Base-by-base conservation (phyloP, 352 stramenopile species). In the Pilasporangium apinafurcum region DNA sequence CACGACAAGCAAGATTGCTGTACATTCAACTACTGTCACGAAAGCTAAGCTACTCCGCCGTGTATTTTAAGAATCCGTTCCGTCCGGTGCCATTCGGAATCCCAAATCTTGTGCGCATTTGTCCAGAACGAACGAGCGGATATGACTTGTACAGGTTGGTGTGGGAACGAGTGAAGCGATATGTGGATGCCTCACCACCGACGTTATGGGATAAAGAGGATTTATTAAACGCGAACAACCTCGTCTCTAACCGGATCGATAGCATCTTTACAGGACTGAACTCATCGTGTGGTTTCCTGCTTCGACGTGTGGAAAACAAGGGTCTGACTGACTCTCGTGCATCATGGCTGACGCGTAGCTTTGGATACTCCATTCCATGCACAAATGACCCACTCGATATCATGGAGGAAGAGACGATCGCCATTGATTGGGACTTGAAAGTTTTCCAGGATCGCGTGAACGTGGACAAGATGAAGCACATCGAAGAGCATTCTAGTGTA, bases 31-130 rank as follows among this genome's bases (percentile, higher is more conserved):
- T 94, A 37, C 55, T 94, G 37, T 90, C 73, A 27, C 78, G 83
- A 30, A 94, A 94, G 47, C 62, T 94, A 38, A 89, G 76, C 32
- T 94, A 94, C 56, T 92, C 80, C 25, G 77, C 80, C 5, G 62
- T 92, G 39, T 94, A 94, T 44, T 94, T 89, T 42, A 94, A 94
- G 52, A 94, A 94, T 43, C 83, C 83, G 12, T 94, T 94, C 61
- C 74, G 80, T 0, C 83, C 83, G 2, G 71, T 83, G 21, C 80
- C 83, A n/a, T 94, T 94, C 34, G 78, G 83, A 0, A 77, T 75
- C n/a, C 81, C 83, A 20, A 90, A 90, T 43, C 69, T 94, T n/a
- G 60, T 89, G n/a, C 78, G 83, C 3, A 62, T 94, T 12, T 92
- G 80, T 13, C 83, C 83, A n/a, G 75, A 92, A 36, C 62, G 74